These are phyloP conservation scores for Pichia sp. DNA, from an alignment of 1,139 yeast genomes.

Conservation along the genomic window DNA sequence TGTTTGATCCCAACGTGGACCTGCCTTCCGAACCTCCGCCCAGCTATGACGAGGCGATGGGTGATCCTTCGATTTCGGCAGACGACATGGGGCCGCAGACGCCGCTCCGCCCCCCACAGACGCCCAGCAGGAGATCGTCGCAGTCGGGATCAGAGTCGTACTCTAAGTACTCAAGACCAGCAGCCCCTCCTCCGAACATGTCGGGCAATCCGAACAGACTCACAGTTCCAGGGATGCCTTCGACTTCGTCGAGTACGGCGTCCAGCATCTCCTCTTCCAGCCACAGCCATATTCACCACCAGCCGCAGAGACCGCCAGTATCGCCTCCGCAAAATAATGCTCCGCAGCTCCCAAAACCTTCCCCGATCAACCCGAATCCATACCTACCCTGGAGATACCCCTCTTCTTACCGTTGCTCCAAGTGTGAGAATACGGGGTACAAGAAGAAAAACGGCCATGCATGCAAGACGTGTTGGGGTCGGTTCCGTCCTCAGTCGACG, in stretches of 20 bases:
- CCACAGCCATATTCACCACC: not conserved
- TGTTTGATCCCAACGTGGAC: constrained; percentile 21
- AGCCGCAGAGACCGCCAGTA: not conserved
- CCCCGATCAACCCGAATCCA: constrained; percentile 29
- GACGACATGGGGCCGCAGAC: constrained; percentile 7
- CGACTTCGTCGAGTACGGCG: not conserved
- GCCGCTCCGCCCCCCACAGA: constrained; percentile 11
- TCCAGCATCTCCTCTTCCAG: not conserved
- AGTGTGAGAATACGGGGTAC: constrained; percentile 73
- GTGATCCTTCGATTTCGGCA: constrained; percentile 13
- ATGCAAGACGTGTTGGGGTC: constrained; percentile 70
- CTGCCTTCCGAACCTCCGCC: constrained; percentile 32
- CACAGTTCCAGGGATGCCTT: not conserved
- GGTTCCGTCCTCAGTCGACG: constrained; percentile 47
- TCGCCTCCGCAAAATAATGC: not conserved
- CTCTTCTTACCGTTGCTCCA: constrained; percentile 51
- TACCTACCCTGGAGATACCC: constrained; percentile 70
- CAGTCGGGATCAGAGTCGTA: not conserved
- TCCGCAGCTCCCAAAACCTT: constrained; percentile 9
- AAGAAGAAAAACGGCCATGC: constrained; percentile 60
- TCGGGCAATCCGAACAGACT: not conserved
- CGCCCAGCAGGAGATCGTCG: not conserved
- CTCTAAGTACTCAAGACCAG: constrained; percentile 10
- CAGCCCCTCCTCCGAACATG: constrained; percentile 14
- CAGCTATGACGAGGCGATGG: constrained; percentile 32